Conservation (phyloP, 2,329 filamentous ascomycete genomes). For the Podosphaera xanthii region DNA sequence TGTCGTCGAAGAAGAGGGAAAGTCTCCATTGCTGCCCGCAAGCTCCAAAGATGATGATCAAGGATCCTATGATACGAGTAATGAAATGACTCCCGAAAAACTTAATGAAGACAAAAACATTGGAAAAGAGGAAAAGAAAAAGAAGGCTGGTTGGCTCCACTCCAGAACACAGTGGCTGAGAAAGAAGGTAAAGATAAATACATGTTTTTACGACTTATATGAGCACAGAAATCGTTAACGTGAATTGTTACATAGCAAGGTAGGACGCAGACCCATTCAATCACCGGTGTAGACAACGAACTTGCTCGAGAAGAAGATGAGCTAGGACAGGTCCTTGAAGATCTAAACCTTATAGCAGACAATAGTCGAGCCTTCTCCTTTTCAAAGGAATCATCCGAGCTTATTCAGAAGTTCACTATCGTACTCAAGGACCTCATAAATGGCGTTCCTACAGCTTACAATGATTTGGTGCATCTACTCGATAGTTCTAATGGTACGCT, state of each 20-base stretch:
- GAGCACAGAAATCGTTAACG: neutral
- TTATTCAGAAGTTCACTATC: slow-evolving; percentile 65
- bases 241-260: neutral
- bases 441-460: slow-evolving; percentile 80
- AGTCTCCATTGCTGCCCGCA: slow-evolving; percentile 28
- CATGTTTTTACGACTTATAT: neutral
- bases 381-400: slow-evolving; percentile 60
- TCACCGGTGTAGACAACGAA: slow-evolving; percentile 18
- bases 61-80: neutral
- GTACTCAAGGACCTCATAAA: slow-evolving; percentile 83
- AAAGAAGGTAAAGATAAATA: slow-evolving; percentile 9
- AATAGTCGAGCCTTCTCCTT: slow-evolving; percentile 75
- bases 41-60: slow-evolving; percentile 7
- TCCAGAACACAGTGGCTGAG: slow-evolving; percentile 15
- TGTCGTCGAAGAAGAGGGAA: slow-evolving; percentile 26
- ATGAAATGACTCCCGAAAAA: neutral
- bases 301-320: slow-evolving; percentile 37
- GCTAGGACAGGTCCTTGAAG: slow-evolving; percentile 56
- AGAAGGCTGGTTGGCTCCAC: slow-evolving; percentile 20
- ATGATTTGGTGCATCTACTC: slow-evolving; percentile 49
- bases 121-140: slow-evolving; percentile 12
- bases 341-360: slow-evolving; percentile 59
- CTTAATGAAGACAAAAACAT: neutral
- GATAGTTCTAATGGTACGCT: slow-evolving; percentile 38
- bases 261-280: neutral